phyloP scores from a whole-genome alignment of 106 monocot genomes.

The Platanthera guangdongensis region DNA sequence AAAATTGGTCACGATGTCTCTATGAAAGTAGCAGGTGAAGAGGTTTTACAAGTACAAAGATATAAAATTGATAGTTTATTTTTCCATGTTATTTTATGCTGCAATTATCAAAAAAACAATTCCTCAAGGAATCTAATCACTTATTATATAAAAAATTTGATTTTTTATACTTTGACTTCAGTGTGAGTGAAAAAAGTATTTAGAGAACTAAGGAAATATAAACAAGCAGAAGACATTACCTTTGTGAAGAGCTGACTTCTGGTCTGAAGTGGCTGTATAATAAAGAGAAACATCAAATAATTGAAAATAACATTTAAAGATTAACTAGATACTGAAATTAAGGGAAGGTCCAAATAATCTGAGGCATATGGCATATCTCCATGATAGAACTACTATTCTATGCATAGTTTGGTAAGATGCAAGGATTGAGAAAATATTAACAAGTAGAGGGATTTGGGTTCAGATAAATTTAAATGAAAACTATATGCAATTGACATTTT shows the following conservation, averaged over 20 bases:
- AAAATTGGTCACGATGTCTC: neutral
- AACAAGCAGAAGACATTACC: slow-evolving; percentile 9
- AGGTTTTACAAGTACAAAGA: neutral
- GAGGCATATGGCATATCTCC: neutral
- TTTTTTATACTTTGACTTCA: neutral
- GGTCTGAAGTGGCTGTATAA: slow-evolving; percentile 46
- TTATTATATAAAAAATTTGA: neutral
- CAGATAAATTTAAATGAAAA: no score
- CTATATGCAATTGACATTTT: no score
- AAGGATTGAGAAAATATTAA: no score
- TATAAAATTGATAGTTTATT: neutral
- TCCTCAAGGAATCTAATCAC: neutral
- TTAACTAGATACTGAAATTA: neutral
- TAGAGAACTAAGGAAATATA: neutral
- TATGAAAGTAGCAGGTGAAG: neutral
- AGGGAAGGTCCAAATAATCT: neutral
- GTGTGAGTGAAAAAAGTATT: neutral
- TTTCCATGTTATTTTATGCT: neutral
- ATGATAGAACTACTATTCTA: no score
- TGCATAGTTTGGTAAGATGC: no score
- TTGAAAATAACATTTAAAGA: neutral
- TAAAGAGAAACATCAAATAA: slow-evolving; percentile 2
- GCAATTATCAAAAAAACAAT: neutral
- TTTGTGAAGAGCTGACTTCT: slow-evolving; percentile 44
- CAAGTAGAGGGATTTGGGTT: no score